Percentiles rank a stretch among this genome's conserved stretches.
phyloP scores from a whole-genome alignment of 2,329 filamentous ascomycete genomes.

The Epicoccum sorghinum region DNA sequence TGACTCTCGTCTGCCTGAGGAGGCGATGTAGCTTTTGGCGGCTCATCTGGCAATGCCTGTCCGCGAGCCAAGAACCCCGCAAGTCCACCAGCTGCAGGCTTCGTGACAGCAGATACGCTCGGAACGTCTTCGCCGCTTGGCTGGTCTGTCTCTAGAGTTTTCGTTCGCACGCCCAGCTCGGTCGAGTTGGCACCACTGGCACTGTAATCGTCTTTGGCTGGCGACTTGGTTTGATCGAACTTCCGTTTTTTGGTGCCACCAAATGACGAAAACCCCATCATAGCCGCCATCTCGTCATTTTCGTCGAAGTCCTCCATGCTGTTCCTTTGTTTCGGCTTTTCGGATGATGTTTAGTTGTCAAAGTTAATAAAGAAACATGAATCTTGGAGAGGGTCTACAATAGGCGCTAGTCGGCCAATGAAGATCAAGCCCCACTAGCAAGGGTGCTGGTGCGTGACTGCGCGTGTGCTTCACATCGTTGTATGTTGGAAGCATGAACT shows the following conservation, averaged over 20 bases:
- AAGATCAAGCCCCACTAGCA: neutral
- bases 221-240: conserved; percentile 65
- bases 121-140: neutral
- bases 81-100: conserved; percentile 29
- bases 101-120: neutral
- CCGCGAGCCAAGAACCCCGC: conserved; percentile 40
- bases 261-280: conserved; percentile 78
- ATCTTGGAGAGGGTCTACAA: conserved; percentile 2
- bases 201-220: conserved; percentile 34
- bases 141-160: conserved; percentile 15
- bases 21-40: conserved; percentile 1
- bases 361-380: neutral
- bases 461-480: neutral
- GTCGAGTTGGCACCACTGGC: conserved; percentile 44
- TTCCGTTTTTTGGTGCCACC: conserved; percentile 72
- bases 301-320: conserved; percentile 42
- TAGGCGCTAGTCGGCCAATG: conserved; percentile 8
- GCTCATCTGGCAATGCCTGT: conserved; percentile 31
- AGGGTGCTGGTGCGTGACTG: neutral
- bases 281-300: conserved; percentile 62
- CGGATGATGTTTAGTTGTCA: neutral
- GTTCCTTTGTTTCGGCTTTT: neutral
- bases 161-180: conserved; percentile 47
- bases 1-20: neutral
- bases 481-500: neutral